phyloP scores from a whole-genome alignment of 2,329 filamentous ascomycete genomes.

The Xylogone sp. region DNA sequence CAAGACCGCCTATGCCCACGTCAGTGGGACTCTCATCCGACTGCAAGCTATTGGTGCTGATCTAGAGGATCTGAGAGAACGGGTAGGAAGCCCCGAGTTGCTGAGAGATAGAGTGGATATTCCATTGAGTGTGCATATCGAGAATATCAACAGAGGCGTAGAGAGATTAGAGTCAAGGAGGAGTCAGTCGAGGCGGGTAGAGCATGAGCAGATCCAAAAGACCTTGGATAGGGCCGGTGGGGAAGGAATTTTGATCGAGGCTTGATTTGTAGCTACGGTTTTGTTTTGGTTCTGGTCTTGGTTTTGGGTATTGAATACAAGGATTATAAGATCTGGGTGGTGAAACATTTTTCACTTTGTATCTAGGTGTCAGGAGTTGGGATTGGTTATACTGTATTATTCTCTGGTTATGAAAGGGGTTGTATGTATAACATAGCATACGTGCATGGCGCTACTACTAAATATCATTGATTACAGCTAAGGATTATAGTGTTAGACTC shows the following conservation, averaged over 20 bases:
- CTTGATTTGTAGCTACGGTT: neutral
- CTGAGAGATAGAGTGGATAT: constrained; percentile 48
- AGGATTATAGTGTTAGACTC: no score
- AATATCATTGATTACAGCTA: no score
- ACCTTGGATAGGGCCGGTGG: constrained; percentile 44
- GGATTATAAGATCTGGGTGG: no score
- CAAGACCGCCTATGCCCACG: constrained; percentile 60
- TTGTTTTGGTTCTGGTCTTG: neutral
- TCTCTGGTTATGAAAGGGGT: no score
- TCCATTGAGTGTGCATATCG: constrained; percentile 70
- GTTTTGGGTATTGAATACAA: no score
- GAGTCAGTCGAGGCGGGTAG: constrained; percentile 52
- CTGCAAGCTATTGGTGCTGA: constrained; percentile 69
- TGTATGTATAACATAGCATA: no score
- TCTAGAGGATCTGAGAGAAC: constrained; percentile 67
- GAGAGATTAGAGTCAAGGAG: constrained; percentile 66
- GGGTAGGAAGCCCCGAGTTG: constrained; percentile 64
- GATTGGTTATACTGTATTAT: no score
- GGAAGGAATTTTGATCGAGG: constrained; percentile 24
- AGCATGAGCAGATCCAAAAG: constrained; percentile 54
- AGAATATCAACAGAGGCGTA: constrained; percentile 68
- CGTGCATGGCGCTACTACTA: no score
- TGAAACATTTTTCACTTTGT: no score
- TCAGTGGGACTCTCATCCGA: constrained; percentile 67
- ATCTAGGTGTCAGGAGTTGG: no score